Base-by-base conservation (phyloP, 2,329 filamentous ascomycete genomes). In the Monilinia polystroma region DNA sequence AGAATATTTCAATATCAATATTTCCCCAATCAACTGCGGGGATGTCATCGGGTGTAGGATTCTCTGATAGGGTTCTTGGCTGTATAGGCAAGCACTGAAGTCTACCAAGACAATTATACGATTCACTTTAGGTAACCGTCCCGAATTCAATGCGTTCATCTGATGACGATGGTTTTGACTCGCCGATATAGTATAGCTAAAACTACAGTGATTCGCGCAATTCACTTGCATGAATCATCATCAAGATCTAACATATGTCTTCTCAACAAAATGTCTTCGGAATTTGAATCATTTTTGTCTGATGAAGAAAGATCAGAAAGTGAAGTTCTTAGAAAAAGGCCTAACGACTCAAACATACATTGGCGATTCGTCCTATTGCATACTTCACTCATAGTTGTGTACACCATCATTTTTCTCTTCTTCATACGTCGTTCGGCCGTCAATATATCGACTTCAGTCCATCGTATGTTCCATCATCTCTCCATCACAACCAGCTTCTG, bases 281-380 rank as follows among this genome's bases (percentile, higher is more conserved):
- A 63, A 63, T 11, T 2, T 4, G 55, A 63, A 45, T 18, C 60
- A 20, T 63, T 63, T 43, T n/a, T 63, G 41, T 35, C 26, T 3
- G 12, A 63, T n/a, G 51, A 35, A 4, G 23, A 55, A 55, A 29
- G 18, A 45, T 55, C 35, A n/a, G 35, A 55, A 16, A 32, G 32
- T 29, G 18, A 35, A 32, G 7, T n/a, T 12, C 1, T 18, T 43
- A 6, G 3, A 3, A 10, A 29, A 20, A 16, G 1, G 18, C 7
- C 23, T 10, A 7, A 32, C 12, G 29, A 20, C 29, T 11, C 23
- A 2, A 45, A 11, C 1, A 7, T 32, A 35, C 14, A 38, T 43
- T n/a, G 35, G 26, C 26, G 60, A 5, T 1, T 23, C 7, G 10
- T 63, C 16, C 26, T 45, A 14, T 54, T 45, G 3, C 60, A 63